Evolutionary conservation across 129 eudicot species (phyloP).

Genomic region (Pulicaria dysenterica): DNA sequence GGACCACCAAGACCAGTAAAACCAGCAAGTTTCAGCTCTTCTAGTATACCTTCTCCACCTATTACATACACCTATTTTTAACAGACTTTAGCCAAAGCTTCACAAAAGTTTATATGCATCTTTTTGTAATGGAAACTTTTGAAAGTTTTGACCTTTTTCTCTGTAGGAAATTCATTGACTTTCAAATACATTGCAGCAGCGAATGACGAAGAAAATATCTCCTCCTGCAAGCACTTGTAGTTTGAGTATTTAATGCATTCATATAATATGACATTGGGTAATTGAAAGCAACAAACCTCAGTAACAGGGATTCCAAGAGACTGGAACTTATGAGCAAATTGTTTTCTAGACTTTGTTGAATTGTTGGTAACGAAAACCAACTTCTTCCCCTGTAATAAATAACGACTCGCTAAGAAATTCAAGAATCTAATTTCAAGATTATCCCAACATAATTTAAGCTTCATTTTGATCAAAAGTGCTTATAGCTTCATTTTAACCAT

Average conservation of each 20-base stretch:
- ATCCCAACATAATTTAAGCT: neutral
- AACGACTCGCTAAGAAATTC: neutral
- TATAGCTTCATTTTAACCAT: too few species aligned
- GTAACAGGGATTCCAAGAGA: constrained; percentile 79
- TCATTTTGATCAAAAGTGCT: too few species aligned
- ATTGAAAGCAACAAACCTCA: constrained; percentile 48
- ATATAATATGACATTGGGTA: neutral
- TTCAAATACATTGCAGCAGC: constrained; percentile 91
- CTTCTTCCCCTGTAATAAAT: constrained; percentile 72
- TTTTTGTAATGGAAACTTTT: neutral
- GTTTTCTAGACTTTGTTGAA: constrained; percentile 72
- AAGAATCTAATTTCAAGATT: neutral
- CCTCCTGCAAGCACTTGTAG: constrained; percentile 62
- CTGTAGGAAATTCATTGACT: constrained; percentile 64
- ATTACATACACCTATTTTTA: constrained; percentile 74
- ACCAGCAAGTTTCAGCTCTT: constrained; percentile 95
- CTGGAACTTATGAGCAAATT: constrained; percentile 67
- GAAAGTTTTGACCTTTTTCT: constrained; percentile 65
- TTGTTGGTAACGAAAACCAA: constrained; percentile 88
- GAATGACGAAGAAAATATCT: constrained; percentile 82
- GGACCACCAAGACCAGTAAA: constrained; percentile 86
- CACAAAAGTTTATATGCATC: neutral
- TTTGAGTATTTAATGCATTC: neutral
- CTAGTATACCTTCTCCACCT: constrained; percentile 89
- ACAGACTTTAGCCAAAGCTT: neutral